Base-by-base conservation (phyloP, 225 moss, liverwort and hornwort species). In the Physcomitrium patens region DNA sequence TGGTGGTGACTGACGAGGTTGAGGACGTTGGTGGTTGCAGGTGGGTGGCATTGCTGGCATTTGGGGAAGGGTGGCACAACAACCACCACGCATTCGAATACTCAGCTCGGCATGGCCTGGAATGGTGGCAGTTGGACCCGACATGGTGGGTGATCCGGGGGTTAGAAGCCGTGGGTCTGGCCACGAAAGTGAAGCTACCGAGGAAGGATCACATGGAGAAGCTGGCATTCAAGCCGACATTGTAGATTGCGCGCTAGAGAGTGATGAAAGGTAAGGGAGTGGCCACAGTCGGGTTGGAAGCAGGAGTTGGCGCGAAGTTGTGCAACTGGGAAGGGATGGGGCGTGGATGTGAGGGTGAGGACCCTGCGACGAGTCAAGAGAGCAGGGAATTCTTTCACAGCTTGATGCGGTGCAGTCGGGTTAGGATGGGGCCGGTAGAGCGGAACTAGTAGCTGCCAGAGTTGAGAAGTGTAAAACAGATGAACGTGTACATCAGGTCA, bases 51-150 rank as follows among this genome's bases (percentile, higher is more conserved):
- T 58, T 95, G 77, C 93, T 99, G 57, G 97, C 97, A 2, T 99
- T 99, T 51, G 97, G 97, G 27, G 97, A 99, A 76, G 97, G 97
- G 6, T 99, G 97, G 97, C 97, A 99, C 58, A 99, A 99, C 43
- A 99, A 99, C 69, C 97, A 99, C 62, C 97, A 99, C 27, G 97
- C 97, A 1, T 99, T 99, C 67, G 97, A 99, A 55, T 99, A 93
- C n/a, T 99, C 97, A 9, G 97, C 97, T 12, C 88, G 97, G 1
- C 97, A 95, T 58, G 97, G 97, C 57, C 65, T 99, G 78, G 89
- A 99, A 71, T 95, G 95, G 97, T 99, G 97, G 97, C 91, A 99
- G 79, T 44, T 99, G 15, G 97, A 99, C 55, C 97, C 97, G 10
- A 99, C 97, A 15, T 99, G 94, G 94, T 93, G 93, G 77, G 63